phyloP scores from a whole-genome alignment of 1,284 basidiomycete genomes.

The Coniferiporia sulphurascens region DNA sequence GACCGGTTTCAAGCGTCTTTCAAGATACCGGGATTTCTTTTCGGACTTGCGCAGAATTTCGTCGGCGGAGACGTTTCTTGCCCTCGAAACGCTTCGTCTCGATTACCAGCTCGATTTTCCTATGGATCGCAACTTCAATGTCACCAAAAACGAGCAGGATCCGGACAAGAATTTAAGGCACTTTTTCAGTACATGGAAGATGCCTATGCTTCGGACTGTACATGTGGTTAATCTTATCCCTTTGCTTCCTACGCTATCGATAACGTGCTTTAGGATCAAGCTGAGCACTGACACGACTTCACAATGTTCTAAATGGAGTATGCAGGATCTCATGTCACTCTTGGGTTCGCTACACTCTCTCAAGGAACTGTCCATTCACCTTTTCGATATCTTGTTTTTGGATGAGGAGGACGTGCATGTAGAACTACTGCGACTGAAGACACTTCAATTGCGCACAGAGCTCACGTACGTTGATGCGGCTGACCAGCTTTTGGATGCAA shows the following conservation, averaged over 20 bases:
- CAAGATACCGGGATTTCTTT: too few species aligned
- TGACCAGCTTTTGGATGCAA: too few species aligned
- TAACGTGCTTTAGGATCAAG: not conserved
- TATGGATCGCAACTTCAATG: not conserved
- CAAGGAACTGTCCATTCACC: not conserved
- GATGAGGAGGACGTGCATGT: not conserved
- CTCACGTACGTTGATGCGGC: too few species aligned
- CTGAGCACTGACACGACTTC: not conserved
- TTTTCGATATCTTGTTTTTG: not conserved
- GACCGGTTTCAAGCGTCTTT: not conserved
- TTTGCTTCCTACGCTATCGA: not conserved
- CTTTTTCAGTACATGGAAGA: not conserved
- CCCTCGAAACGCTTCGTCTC: not conserved
- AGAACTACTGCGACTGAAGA: too few species aligned
- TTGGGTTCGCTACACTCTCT: not conserved
- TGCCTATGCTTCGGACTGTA: not conserved
- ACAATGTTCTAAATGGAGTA: not conserved
- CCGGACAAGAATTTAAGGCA: not conserved
- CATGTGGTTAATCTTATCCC: not conserved
- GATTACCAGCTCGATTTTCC: not conserved
- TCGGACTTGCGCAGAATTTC: not conserved
- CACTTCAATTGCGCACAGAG: too few species aligned
- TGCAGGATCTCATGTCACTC: not conserved
- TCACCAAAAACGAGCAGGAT: not conserved
- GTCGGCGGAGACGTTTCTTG: not conserved